Evolutionary conservation across 495 filamentous ascomycete species (phyloP).

Genomic region (Trichoderma virens): DNA sequence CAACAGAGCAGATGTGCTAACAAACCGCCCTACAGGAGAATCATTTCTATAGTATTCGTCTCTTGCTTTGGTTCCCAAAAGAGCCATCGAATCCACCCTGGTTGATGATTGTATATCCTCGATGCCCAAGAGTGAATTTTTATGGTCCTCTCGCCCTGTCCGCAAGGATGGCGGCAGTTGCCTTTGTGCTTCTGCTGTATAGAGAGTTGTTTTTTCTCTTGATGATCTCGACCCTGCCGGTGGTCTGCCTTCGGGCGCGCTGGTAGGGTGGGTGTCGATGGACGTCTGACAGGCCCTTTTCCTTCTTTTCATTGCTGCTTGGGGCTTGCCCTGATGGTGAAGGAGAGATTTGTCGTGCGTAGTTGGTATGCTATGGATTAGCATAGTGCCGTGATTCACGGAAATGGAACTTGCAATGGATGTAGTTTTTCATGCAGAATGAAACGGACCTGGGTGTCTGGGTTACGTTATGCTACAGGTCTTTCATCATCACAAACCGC

Average conservation of each 20-base stretch:
- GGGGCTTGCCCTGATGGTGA: slow-evolving; percentile 31
- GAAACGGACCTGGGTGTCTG: no score
- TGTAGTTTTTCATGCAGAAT: no score
- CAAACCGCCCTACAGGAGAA: slow-evolving; percentile 48
- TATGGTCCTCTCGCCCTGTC: slow-evolving; percentile 42
- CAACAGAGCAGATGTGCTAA: not conserved
- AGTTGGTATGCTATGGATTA: not conserved
- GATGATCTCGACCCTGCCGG: slow-evolving; percentile 54
- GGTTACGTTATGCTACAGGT: no score
- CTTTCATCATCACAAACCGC: no score
- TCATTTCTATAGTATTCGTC: slow-evolving; percentile 88
- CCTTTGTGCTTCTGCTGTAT: not conserved
- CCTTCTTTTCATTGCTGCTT: slow-evolving; percentile 40
- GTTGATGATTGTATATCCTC: slow-evolving; percentile 55
- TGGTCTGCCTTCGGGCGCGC: slow-evolving; percentile 47
- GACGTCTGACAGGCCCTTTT: slow-evolving; percentile 54
- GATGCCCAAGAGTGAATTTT: slow-evolving; percentile 50
- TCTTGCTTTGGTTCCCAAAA: slow-evolving; percentile 69
- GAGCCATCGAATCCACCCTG: slow-evolving; percentile 56
- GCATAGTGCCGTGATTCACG: not conserved
- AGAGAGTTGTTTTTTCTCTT: slow-evolving; percentile 7
- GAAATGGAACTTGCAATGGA: no score
- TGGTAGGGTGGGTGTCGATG: slow-evolving; percentile 52
- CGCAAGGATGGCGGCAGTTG: slow-evolving; percentile 40
- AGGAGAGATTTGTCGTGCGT: slow-evolving; percentile 38